These are phyloP conservation scores for Ailanthus altissimus DNA, from an alignment of 345 rosid species.

Conservation along the genomic window DNA sequence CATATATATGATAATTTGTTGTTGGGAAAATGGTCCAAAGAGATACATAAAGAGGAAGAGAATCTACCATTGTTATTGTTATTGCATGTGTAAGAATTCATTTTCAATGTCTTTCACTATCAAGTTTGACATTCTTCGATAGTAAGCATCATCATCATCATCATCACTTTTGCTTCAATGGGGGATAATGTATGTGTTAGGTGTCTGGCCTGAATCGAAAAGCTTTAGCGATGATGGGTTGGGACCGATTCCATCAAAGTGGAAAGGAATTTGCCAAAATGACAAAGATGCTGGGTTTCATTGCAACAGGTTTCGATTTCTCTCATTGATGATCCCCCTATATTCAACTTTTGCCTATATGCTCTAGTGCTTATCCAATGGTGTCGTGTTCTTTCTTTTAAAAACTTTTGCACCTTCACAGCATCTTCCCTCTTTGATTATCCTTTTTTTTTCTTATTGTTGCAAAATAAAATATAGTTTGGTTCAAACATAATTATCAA, in stretches of 20 bases:
- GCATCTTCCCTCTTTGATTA: not conserved
- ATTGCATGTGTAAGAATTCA: not conserved
- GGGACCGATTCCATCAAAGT: conserved; percentile 85
- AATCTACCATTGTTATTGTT: too few species aligned
- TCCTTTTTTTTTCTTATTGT: not conserved
- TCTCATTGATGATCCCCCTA: not conserved
- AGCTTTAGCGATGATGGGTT: conserved; percentile 77
- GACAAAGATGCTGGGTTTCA: conserved; percentile 47
- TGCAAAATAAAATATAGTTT: too few species aligned
- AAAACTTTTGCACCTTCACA: not conserved
- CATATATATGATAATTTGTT: too few species aligned
- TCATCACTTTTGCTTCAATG: not conserved
- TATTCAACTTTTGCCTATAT: not conserved
- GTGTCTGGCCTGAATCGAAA: conserved; percentile 93
- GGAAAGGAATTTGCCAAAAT: conserved; percentile 84
- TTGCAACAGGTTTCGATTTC: conserved; percentile 62
- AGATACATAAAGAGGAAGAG: not conserved
- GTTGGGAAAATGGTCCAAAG: not conserved
- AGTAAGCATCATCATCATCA: not conserved
- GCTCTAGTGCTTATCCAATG: not conserved
- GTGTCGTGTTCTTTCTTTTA: not conserved
- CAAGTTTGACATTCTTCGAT: conserved; percentile 2
- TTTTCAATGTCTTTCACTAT: not conserved
- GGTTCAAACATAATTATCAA: not conserved
- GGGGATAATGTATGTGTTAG: conserved; percentile 29